Conservation (phyloP, 2,329 filamentous ascomycete species). For the Penicillium psychrosexuale region DNA sequence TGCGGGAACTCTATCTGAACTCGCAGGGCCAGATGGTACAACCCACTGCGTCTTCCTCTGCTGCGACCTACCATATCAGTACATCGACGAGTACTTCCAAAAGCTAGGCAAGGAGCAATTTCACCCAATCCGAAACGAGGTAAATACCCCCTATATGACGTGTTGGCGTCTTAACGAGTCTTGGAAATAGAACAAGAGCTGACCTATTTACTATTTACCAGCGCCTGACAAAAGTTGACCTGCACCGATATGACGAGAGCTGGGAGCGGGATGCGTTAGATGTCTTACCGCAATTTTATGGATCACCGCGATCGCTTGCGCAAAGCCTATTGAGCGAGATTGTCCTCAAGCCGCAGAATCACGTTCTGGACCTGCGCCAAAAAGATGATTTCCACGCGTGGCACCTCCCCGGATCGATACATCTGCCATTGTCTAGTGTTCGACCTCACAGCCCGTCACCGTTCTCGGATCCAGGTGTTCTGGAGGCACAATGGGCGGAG, state of each 20-base stretch:
- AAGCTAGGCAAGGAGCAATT: conserved; percentile 53
- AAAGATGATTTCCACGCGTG: conserved; percentile 43
- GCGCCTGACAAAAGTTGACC: conserved; percentile 50
- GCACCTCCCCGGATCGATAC: conserved; percentile 47
- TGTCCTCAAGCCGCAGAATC: conserved; percentile 28
- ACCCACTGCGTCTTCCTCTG: conserved; percentile 59
- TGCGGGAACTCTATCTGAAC: conserved; percentile 43
- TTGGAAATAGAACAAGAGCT: background rate
- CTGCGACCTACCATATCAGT: conserved; percentile 63
- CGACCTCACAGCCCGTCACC: conserved; percentile 40
- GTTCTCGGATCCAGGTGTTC: conserved; percentile 45
- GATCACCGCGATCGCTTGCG: conserved; percentile 19
- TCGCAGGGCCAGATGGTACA: conserved; percentile 47
- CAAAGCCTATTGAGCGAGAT: conserved; percentile 24
- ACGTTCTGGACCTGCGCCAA: conserved; percentile 48
- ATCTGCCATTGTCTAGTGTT: conserved; percentile 43
- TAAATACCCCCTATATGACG: conserved; percentile 21
- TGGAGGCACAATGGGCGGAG: conserved; percentile 49
- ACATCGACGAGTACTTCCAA: conserved; percentile 59
- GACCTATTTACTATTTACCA: conserved; percentile 19
- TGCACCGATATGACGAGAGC: conserved; percentile 55
- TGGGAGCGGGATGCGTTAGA: conserved; percentile 50
- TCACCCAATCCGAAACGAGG: conserved; percentile 49
- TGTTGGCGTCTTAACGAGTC: background rate
- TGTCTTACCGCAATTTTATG: conserved; percentile 41